Evolutionary conservation across 169 alveolate genomes (phyloP), one percentile per base, ranked within the genome.

Genomic region (Babesia gibsoni): DNA sequence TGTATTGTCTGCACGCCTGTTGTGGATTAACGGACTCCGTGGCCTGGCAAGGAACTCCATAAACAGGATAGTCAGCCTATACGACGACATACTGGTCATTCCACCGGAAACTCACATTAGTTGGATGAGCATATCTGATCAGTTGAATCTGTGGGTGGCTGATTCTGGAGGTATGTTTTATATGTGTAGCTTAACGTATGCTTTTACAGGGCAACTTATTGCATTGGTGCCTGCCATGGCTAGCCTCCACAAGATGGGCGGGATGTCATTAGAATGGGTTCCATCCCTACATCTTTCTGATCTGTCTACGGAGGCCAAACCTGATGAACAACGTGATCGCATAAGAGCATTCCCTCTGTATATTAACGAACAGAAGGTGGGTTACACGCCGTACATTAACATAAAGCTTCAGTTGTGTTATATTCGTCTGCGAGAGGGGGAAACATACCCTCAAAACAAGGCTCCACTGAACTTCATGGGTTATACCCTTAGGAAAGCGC

Each of bases 381-480:
- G 69, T 41, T 29, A 7, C 2, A 29, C 18, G 20, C 56, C 18
- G 12, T 29, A 14, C 35, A 4, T 20, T 16, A 52, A 8, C 20
- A 7, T 4, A 18, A 1, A 18, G 22, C 16, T 3, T n/a, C 63
- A 74, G 84, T 42, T 74, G 23, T 74, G 77, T 63, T 74, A 74
- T 39, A 49, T 77, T 16, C 65, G 67, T 33, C 74, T 77, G 49
- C 37, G 36, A 36, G 70, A 27, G 32, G 66, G 53, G 18, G 73
- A 77, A 20, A 18, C 48, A 7, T 53, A 68, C 35, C 86, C 86
- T 18, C 61, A 66, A 29, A 53, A 52, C 36, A 10, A 49, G 41
- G 56, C 64, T 27, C 67, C 78, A 12, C 67, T 52, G 16, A 77
- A 66, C 82, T 77, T 77, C 37, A 18, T 77, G 50, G 86, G 86